Base-by-base conservation (phyloP, 495 filamentous ascomycete genomes). In the Penicillium angulare region DNA sequence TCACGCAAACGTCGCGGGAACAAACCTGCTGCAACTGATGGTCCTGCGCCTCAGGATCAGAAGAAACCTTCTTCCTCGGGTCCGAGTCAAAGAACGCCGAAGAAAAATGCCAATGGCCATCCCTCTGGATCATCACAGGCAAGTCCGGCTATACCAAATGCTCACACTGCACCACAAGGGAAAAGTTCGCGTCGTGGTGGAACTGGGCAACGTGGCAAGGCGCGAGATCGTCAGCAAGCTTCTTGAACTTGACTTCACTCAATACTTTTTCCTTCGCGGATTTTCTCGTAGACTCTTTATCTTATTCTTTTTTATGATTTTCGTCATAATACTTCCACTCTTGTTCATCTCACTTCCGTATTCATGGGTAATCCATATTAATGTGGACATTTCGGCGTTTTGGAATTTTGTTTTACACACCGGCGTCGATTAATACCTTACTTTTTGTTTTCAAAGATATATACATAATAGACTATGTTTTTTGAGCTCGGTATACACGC, bases 1-100 rank as follows among this genome's bases (percentile, higher is more conserved):
- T 43, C 52, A 21, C 68, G 69, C 35, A 71, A 63, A 51, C 57
- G 60, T 23, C 56, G 68, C 21, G 63, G 65, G 9, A 70, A 69
- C 13, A 63, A 58, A 35, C 51, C n/a, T 36, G 3, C 43, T 5
- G 18, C 21, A 17, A 21, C 35, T 26, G 52, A 56, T 35, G 40
- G 27, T n/a, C 7, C 34, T 43, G 43, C 27, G n/a, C 39, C 51
- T 6, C 53, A 45, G 23, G 38, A 32, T 22, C 49, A 51, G 12
- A 53, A 45, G 20, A 33, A 49, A 13, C 8, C 43, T 3, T 39
- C 47, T 3, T 20, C 38, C 16, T 34, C 45, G 16, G 21, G 24
- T 15, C 22, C 46, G 13, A 43, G 27, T 27, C 50, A 26, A 20
- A 5, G 44, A 21, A 51, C 48, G 2, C 35, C 59, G 0, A 63